Evolutionary conservation across 768 basidiomycete genomes (phyloP).

Genomic region (Lactarius psammicola): DNA sequence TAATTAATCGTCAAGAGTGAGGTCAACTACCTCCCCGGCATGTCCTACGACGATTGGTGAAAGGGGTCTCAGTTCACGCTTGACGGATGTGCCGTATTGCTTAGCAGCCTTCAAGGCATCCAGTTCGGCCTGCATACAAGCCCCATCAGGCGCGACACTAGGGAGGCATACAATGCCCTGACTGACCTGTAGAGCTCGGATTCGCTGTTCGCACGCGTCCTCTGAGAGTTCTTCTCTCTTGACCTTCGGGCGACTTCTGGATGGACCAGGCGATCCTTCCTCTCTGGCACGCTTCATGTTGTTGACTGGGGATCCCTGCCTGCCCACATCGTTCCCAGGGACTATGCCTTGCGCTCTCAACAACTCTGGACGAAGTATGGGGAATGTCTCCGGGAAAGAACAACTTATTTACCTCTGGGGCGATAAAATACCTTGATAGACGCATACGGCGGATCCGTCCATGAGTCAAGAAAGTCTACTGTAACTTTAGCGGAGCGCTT

Average conservation of each 20-base stretch:
- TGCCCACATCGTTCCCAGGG: not conserved
- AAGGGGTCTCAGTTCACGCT: slow-evolving; percentile 12
- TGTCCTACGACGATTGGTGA: slow-evolving; percentile 8
- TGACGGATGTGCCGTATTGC: slow-evolving; percentile 7
- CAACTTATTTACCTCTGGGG: slow-evolving; percentile 12
- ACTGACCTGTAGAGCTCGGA: slow-evolving; percentile 17
- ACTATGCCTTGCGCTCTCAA: slow-evolving; percentile 22
- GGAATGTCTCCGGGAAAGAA: not conserved
- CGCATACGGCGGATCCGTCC: not conserved
- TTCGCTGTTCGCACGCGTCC: slow-evolving; percentile 1
- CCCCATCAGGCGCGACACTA: not conserved
- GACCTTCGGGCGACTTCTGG: not conserved
- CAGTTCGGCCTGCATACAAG: slow-evolving; percentile 7
- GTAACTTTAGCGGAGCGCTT: not conserved
- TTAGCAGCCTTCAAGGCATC: not conserved
- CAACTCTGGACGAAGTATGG: slow-evolving; percentile 8
- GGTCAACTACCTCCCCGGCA: slow-evolving; percentile 13
- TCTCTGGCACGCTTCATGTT: slow-evolving; percentile 11
- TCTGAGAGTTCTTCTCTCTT: not conserved
- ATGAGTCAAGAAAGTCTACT: slow-evolving; percentile 5
- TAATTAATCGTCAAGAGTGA: slow-evolving; percentile 19
- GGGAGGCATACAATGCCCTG: too few relatives aligned
- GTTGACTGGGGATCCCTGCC: not conserved
- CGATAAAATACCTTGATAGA: slow-evolving; percentile 19
- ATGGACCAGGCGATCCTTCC: slow-evolving; percentile 4